Evolutionary conservation across 2,329 filamentous ascomycete species (phyloP).

Genomic region (Xylaria sp.): DNA sequence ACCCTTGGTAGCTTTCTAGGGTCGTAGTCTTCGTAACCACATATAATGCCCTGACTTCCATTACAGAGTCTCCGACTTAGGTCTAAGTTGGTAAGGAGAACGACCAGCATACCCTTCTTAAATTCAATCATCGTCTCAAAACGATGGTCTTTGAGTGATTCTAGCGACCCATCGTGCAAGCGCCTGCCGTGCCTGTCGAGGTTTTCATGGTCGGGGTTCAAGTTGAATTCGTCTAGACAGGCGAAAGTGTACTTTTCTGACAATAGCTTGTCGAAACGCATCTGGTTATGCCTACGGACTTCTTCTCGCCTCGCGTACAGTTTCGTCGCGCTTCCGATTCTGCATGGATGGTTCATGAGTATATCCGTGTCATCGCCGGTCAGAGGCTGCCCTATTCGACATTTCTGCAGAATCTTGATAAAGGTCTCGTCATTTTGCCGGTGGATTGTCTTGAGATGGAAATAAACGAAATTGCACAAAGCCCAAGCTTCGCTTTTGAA

Average conservation of each 20-base stretch:
- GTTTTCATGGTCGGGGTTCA: constrained; percentile 48
- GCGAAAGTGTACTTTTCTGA: constrained; percentile 48
- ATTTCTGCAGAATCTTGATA: constrained; percentile 66
- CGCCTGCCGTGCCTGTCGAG: constrained; percentile 38
- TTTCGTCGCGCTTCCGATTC: constrained; percentile 57
- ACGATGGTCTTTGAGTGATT: constrained; percentile 57
- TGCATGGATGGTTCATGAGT: constrained; percentile 58
- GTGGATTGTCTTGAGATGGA: constrained; percentile 66
- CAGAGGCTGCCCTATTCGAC: constrained; percentile 59
- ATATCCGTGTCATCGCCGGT: constrained; percentile 52
- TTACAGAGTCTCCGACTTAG: constrained; percentile 57
- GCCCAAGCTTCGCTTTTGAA: constrained; percentile 68
- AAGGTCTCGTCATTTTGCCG: constrained; percentile 67
- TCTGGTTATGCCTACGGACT: constrained; percentile 52
- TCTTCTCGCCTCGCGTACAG: constrained; percentile 58
- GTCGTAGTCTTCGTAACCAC: constrained; percentile 56
- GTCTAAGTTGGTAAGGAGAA: constrained; percentile 63
- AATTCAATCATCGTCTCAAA: constrained; percentile 58
- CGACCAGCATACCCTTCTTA: constrained; percentile 63
- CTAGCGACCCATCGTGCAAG: constrained; percentile 43
- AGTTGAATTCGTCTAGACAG: constrained; percentile 56
- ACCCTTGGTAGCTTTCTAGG: constrained; percentile 45
- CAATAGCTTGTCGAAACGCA: constrained; percentile 51
- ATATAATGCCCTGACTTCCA: constrained; percentile 59
- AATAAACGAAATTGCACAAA: constrained; percentile 63